These are phyloP conservation scores for Paramyrothecium roridum DNA, from an alignment of 2,329 filamentous ascomycete genomes.

Conservation along the genomic window DNA sequence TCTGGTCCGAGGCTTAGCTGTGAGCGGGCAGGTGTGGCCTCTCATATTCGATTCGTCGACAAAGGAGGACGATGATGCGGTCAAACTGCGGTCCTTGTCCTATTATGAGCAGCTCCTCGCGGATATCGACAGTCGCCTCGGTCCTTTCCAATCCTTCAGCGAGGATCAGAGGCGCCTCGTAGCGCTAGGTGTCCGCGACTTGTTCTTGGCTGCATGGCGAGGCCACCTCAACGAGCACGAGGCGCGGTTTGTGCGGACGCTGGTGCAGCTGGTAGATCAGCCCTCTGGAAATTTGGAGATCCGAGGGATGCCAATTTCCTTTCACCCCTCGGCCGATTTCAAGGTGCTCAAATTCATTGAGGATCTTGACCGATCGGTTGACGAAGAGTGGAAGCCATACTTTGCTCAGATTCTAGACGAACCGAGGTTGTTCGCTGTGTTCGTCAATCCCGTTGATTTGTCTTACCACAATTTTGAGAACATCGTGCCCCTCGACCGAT, in stretches of 20 bases:
- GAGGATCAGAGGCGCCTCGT: not conserved
- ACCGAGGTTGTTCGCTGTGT: constrained; percentile 9
- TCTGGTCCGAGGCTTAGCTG: too few species aligned
- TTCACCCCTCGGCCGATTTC: not conserved
- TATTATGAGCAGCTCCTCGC: too few species aligned
- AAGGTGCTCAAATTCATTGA: not conserved
- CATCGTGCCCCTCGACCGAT: not conserved
- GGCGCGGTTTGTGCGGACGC: not conserved
- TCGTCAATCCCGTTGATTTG: constrained; percentile 3
- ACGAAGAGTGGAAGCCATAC: not conserved
- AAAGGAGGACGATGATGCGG: too few species aligned
- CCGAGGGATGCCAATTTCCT: not conserved
- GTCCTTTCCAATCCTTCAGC: too few species aligned
- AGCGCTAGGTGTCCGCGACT: not conserved
- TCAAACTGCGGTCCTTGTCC: too few species aligned
- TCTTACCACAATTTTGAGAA: constrained; percentile 3
- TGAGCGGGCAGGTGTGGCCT: too few species aligned
- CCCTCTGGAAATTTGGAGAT: not conserved
- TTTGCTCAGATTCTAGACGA: constrained; percentile 5
- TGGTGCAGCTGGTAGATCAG: not conserved
- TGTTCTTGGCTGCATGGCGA: not conserved
- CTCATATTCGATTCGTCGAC: too few species aligned
- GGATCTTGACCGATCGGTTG: not conserved
- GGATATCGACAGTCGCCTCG: too few species aligned
- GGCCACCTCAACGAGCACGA: not conserved